phyloP scores from a whole-genome alignment of 2,329 filamentous ascomycete species.

The Aspergillus aculeatus region DNA sequence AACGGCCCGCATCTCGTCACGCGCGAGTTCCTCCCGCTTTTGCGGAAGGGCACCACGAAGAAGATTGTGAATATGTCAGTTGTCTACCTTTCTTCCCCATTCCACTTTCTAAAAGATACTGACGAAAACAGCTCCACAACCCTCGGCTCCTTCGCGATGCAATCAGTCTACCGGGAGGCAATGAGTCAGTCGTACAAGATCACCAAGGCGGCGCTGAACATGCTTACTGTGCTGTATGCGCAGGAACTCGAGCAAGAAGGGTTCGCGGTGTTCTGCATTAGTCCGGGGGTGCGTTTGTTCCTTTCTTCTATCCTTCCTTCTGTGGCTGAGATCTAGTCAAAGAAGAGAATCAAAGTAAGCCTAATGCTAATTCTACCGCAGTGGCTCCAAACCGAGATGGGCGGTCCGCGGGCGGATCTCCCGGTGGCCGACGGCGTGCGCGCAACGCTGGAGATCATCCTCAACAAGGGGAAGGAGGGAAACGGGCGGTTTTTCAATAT shows the following conservation, averaged over 20 bases:
- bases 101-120: too few species aligned
- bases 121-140: slow-evolving; percentile 37
- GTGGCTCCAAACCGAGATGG: slow-evolving; percentile 51
- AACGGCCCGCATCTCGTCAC: slow-evolving; percentile 42
- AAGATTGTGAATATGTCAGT: slow-evolving; percentile 48
- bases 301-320: background rate
- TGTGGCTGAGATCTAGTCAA: too few species aligned
- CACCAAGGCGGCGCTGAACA: slow-evolving; percentile 50
- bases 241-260: slow-evolving; percentile 36
- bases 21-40: slow-evolving; percentile 39
- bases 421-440: slow-evolving; percentile 40
- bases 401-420: slow-evolving; percentile 43
- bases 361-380: slow-evolving; percentile 15
- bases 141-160: slow-evolving; percentile 43
- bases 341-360: too few species aligned
- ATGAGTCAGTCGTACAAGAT: slow-evolving; percentile 44
- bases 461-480: slow-evolving; percentile 37
- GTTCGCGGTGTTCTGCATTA: slow-evolving; percentile 44
- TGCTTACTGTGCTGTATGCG: slow-evolving; percentile 41
- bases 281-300: slow-evolving; percentile 44
- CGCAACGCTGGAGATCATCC: slow-evolving; percentile 47
- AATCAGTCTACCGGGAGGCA: slow-evolving; percentile 18
- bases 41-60: slow-evolving; percentile 42
- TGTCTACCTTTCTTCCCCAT: background rate
- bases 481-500: slow-evolving; percentile 52